phyloP scores from a whole-genome alignment of 2,329 filamentous ascomycete species.

The Hymenoscyphus fraxineus region DNA sequence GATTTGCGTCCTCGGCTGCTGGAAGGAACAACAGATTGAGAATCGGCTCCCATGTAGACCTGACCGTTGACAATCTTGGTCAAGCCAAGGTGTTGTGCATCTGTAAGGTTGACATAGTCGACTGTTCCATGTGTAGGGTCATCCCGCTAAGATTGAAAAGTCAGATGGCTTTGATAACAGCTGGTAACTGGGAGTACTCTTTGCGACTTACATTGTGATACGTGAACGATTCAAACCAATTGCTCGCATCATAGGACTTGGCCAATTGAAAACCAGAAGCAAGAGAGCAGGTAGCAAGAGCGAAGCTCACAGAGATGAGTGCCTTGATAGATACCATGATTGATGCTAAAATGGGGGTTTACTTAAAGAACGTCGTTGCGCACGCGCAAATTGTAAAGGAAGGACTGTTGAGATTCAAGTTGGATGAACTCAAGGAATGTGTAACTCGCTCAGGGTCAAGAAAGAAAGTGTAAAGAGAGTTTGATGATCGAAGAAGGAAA shows the following conservation, averaged over 20 bases:
- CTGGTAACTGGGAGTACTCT: not conserved
- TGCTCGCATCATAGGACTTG: not conserved
- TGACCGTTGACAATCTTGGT: constrained; percentile 29
- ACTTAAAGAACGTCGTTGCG: not conserved
- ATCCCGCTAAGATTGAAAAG: not conserved
- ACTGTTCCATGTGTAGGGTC: constrained; percentile 19
- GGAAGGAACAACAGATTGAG: constrained; percentile 37
- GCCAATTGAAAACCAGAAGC: not conserved
- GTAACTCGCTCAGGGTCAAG: no score
- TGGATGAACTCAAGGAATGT: not conserved
- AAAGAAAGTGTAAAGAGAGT: not conserved
- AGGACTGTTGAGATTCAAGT: not conserved
- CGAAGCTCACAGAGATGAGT: not conserved
- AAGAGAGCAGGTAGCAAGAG: not conserved
- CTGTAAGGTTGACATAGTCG: constrained; percentile 35
- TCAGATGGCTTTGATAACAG: not conserved
- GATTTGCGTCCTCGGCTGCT: constrained; percentile 39
- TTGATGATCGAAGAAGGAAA: not conserved
- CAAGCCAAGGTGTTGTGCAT: constrained; percentile 16
- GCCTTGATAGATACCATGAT: not conserved
- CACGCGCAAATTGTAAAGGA: not conserved
- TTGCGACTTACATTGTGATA: not conserved
- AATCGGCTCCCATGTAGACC: constrained; percentile 44
- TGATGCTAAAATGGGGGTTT: not conserved
- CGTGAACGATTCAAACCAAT: not conserved